phyloP scores from a whole-genome alignment of 495 filamentous ascomycete species.

The Penicillium pancosmium region DNA sequence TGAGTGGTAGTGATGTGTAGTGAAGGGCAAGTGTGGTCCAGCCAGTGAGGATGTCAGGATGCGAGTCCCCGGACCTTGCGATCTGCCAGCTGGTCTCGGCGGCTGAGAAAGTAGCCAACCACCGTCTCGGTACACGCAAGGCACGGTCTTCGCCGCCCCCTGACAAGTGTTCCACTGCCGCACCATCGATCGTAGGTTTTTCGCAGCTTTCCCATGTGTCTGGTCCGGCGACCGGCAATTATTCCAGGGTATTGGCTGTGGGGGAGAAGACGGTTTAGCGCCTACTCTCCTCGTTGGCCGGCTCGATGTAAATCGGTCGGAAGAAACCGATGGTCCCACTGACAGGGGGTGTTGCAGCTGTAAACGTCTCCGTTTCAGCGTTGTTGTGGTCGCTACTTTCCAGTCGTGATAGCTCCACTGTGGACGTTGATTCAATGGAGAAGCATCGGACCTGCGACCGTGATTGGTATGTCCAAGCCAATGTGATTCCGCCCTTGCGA shows the following conservation, averaged over 20 bases:
- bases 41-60: constrained; percentile 21
- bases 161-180: constrained; percentile 10
- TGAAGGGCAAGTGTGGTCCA: background rate
- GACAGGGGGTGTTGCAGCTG: constrained; percentile 14
- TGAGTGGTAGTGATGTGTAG: constrained; percentile 14
- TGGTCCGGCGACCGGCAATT: constrained; percentile 12
- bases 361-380: constrained; percentile 19
- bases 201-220: constrained; percentile 3
- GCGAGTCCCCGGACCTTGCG: constrained; percentile 9
- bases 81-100: constrained; percentile 21
- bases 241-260: constrained; percentile 16
- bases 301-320: constrained; percentile 20
- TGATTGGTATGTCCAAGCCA: constrained; percentile 18
- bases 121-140: constrained; percentile 18
- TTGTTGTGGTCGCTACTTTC: background rate
- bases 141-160: constrained; percentile 6
- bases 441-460: background rate
- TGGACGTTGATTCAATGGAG: background rate
- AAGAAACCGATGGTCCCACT: constrained; percentile 11
- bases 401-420: constrained; percentile 20
- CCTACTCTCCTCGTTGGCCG: constrained; percentile 19
- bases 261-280: constrained; percentile 15
- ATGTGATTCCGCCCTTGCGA: constrained; percentile 15
- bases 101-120: constrained; percentile 28
- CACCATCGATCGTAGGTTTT: constrained; percentile 16